Percentiles rank a stretch among this genome's conserved stretches.
phyloP scores from a whole-genome alignment of 495 filamentous ascomycete species.

The Astrothelium subdiscretum region DNA sequence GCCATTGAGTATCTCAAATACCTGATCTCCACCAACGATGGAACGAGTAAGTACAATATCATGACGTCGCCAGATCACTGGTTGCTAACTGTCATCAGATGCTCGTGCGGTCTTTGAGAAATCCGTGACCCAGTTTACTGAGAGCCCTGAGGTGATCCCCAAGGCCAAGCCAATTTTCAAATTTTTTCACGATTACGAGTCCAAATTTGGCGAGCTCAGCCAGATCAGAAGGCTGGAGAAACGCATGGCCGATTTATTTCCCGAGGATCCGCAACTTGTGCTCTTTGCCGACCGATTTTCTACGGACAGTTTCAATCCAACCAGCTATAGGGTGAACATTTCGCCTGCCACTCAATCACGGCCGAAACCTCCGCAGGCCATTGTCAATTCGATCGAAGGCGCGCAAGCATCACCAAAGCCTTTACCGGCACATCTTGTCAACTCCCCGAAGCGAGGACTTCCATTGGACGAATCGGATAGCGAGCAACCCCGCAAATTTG shows the following conservation, averaged over 20 bases:
- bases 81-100: slow-evolving; percentile 41
- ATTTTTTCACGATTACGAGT: slow-evolving; percentile 90
- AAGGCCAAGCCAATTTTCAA: slow-evolving; percentile 76
- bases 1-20: slow-evolving; percentile 92
- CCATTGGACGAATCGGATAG: slow-evolving; percentile 60
- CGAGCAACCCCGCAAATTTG: slow-evolving; percentile 67
- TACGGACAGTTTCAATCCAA: slow-evolving; percentile 58
- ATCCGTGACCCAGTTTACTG: slow-evolving; percentile 63
- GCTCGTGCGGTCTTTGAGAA: slow-evolving; percentile 91
- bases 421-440: slow-evolving; percentile 59
- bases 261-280: slow-evolving; percentile 65
- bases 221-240: slow-evolving; percentile 83
- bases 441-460: slow-evolving; percentile 70
- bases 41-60: slow-evolving; percentile 60
- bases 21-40: slow-evolving; percentile 78
- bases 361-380: background rate
- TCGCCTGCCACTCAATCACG: slow-evolving; percentile 2
- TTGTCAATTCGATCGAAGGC: background rate
- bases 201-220: slow-evolving; percentile 79
- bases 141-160: slow-evolving; percentile 55
- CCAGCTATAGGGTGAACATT: background rate
- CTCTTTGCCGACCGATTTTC: slow-evolving; percentile 69
- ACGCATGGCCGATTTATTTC: slow-evolving; percentile 85
- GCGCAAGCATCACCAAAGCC: background rate
- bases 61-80: background rate